phyloP scores from a whole-genome alignment of 306 rosid genomes.

The Dryas alaskensis region DNA sequence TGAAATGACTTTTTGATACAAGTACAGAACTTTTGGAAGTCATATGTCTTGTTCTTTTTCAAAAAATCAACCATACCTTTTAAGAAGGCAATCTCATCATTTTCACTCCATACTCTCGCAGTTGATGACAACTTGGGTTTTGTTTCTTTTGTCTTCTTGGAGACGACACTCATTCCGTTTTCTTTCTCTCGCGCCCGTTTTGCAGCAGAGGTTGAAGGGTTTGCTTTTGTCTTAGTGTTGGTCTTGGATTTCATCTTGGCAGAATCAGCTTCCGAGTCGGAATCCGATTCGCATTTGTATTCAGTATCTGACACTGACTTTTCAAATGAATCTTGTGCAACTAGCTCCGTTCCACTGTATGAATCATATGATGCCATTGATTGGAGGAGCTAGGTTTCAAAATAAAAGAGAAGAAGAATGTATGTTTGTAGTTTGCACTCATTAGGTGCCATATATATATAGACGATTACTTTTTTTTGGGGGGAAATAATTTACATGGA shows the following conservation, averaged over 20 bases:
- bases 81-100: not conserved
- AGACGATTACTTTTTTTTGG: too few relatives aligned
- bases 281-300: not conserved
- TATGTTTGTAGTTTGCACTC: too few relatives aligned
- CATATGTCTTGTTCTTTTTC: not conserved
- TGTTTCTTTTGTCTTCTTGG: not conserved
- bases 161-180: not conserved
- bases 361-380: too few relatives aligned
- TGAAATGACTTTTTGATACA: not conserved
- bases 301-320: not conserved
- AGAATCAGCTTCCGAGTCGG: not conserved
- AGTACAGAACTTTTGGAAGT: not conserved
- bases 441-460: too few relatives aligned
- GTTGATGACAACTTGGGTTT: too few relatives aligned
- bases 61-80: not conserved
- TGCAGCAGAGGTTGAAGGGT: too few relatives aligned
- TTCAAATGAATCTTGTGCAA: too few relatives aligned
- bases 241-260: not conserved
- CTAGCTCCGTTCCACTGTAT: too few relatives aligned
- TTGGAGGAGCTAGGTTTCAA: too few relatives aligned
- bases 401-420: too few relatives aligned
- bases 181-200: too few relatives aligned
- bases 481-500: too few relatives aligned
- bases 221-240: not conserved
- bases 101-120: not conserved